Conservation (phyloP, 352 stramenopile genomes). For the Globisporangium splendens region DNA sequence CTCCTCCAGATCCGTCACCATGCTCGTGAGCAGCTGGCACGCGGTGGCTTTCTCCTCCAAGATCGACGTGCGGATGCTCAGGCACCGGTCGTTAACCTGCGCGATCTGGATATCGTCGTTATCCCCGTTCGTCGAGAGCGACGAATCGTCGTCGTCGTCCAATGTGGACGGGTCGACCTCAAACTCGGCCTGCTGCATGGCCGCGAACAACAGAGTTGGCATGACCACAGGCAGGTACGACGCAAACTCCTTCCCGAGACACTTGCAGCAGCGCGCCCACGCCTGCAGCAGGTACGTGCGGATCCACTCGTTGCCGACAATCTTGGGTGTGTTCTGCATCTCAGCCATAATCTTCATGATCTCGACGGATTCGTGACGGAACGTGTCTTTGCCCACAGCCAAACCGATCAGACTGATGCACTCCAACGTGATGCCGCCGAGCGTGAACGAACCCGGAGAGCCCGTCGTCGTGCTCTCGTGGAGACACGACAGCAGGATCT, state of each 20-base stretch:
- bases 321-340: slow-evolving; percentile 79
- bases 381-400: slow-evolving; percentile 72
- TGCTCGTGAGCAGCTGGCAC: slow-evolving; percentile 71
- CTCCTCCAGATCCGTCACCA: slow-evolving; percentile 77
- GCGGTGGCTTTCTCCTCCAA: slow-evolving; percentile 83
- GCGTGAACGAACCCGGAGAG: slow-evolving; percentile 55
- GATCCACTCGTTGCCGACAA: slow-evolving; percentile 79
- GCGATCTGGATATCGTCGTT: slow-evolving; percentile 81
- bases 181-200: slow-evolving; percentile 80
- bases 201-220: slow-evolving; percentile 73
- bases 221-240: slow-evolving; percentile 78
- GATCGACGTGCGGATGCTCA: slow-evolving; percentile 81
- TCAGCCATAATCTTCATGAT: slow-evolving; percentile 85
- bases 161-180: slow-evolving; percentile 66
- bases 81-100: slow-evolving; percentile 77
- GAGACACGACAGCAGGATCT: slow-evolving; percentile 64
- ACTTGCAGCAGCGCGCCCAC: slow-evolving; percentile 74
- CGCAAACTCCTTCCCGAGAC: slow-evolving; percentile 74
- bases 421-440: slow-evolving; percentile 83
- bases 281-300: slow-evolving; percentile 81
- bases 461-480: slow-evolving; percentile 42
- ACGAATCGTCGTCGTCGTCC: slow-evolving; percentile 62
- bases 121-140: slow-evolving; percentile 18
- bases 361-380: slow-evolving; percentile 56
- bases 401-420: slow-evolving; percentile 80